Conservation (phyloP, 805 yeast genomes). For the Wickerhamomyces mucosus region DNA sequence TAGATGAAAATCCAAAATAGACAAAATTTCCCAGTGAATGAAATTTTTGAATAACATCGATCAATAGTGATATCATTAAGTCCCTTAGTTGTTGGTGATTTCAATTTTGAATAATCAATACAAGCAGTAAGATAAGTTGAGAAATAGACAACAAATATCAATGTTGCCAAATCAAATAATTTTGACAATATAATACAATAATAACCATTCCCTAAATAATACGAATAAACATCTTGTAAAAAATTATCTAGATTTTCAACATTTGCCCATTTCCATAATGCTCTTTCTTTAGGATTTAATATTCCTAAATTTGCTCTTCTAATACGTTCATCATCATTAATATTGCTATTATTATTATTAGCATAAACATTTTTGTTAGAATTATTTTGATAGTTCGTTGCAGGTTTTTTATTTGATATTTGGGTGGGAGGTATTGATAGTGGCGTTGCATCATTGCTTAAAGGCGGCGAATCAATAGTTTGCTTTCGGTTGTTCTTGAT, state of each 20-base stretch:
- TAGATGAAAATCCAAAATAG: conserved; percentile 53
- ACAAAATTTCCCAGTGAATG: conserved; percentile 45
- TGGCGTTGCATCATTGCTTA: background rate
- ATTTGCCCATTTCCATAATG: conserved; percentile 95
- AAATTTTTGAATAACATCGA: conserved; percentile 34
- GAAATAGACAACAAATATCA: conserved; percentile 71
- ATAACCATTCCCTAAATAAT: conserved; percentile 80
- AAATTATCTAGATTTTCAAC: conserved; percentile 86
- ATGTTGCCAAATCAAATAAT: conserved; percentile 57
- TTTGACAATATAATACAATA: conserved; percentile 65
- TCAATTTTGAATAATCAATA: conserved; percentile 50
- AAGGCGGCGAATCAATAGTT: too few relatives aligned
- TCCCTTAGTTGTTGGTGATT: conserved; percentile 17
- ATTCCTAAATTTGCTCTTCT: conserved; percentile 27
- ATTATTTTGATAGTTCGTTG: too few relatives aligned
- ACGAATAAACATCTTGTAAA: conserved; percentile 71
- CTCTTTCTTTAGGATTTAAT: conserved; percentile 60
- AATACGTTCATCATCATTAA: conserved; percentile 13
- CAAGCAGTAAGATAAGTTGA: conserved; percentile 78
- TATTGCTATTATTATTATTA: background rate
- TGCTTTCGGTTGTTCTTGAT: too few relatives aligned
- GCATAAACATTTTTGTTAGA: background rate
- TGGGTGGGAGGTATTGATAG: conserved; percentile 1
- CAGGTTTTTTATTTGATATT: background rate
- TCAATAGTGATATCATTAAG: conserved; percentile 25